Conservation (phyloP, 352 stramenopile genomes). For the Phytophthora lateralis region DNA sequence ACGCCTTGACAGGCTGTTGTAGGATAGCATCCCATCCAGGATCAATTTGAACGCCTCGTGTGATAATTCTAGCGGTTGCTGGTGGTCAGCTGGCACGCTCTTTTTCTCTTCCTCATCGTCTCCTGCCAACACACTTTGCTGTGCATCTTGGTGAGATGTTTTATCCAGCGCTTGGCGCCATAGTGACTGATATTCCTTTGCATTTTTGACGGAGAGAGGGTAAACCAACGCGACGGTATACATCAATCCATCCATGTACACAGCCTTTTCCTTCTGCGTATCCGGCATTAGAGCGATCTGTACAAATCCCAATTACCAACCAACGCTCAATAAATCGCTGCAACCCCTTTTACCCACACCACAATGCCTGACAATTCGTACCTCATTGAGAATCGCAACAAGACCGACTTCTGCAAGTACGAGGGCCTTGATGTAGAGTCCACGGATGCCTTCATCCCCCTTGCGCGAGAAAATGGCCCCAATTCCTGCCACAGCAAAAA, state of each 20-base stretch:
- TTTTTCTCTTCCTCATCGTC: constrained; percentile 12
- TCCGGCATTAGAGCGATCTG: constrained; percentile 48
- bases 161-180: constrained; percentile 53
- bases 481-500: constrained; percentile 33
- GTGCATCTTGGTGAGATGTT: background rate
- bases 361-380: constrained; percentile 11
- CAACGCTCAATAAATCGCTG: background rate
- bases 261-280: constrained; percentile 35
- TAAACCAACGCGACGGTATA: constrained; percentile 54
- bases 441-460: constrained; percentile 40
- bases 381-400: constrained; percentile 55
- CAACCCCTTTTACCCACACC: background rate
- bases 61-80: constrained; percentile 24
- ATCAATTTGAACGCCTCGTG: constrained; percentile 47
- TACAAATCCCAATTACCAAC: background rate
- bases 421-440: constrained; percentile 53
- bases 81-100: background rate
- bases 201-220: constrained; percentile 50
- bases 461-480: constrained; percentile 62
- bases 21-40: constrained; percentile 47
- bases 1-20: constrained; percentile 56
- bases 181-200: constrained; percentile 49
- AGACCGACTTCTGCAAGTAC: constrained; percentile 59
- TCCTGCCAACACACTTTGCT: background rate
- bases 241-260: constrained; percentile 65